These are phyloP conservation scores for Lactarius quietus DNA, from an alignment of 768 basidiomycete genomes.

Conservation along the genomic window DNA sequence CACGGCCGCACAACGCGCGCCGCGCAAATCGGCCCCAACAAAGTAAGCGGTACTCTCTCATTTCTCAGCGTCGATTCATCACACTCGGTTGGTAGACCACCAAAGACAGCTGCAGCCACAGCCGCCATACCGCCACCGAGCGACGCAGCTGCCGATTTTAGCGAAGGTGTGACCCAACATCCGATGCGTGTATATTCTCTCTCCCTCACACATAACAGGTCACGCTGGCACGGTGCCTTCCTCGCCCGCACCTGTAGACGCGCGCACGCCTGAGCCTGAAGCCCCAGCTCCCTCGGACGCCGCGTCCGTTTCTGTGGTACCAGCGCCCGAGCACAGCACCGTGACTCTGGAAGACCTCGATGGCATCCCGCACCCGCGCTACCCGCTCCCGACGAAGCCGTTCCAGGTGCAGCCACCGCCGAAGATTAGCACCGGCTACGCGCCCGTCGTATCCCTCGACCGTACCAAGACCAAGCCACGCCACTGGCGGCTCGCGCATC, in stretches of 20 bases:
- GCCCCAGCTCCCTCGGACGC: background rate
- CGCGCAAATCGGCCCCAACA: slow-evolving; percentile 30
- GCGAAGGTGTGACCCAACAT: slow-evolving; percentile 13
- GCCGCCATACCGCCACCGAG: slow-evolving; percentile 4
- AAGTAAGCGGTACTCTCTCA: slow-evolving; percentile 28
- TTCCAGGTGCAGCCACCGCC: slow-evolving; percentile 77
- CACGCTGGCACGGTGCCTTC: slow-evolving; percentile 27
- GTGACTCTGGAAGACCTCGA: slow-evolving; percentile 43
- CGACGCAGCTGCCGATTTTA: slow-evolving; percentile 11
- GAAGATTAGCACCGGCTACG: slow-evolving; percentile 72
- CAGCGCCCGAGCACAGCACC: slow-evolving; percentile 11
- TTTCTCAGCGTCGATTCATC: background rate
- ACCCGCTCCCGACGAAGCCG: slow-evolving; percentile 77
- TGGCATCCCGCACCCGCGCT: slow-evolving; percentile 60
- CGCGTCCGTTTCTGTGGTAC: background rate
- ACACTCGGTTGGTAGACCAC: background rate
- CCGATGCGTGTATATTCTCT: background rate
- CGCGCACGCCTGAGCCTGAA: slow-evolving; percentile 20
- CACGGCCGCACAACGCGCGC: slow-evolving; percentile 30
- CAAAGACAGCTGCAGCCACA: background rate
- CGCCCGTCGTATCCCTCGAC: slow-evolving; percentile 63
- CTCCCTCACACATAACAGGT: slow-evolving; percentile 10
- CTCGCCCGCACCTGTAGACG: slow-evolving; percentile 19
- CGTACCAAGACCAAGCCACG: slow-evolving; percentile 58
- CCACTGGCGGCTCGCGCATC: slow-evolving; percentile 68